phyloP scores from a whole-genome alignment of 768 basidiomycete genomes.

The Leccinum imitatum region DNA sequence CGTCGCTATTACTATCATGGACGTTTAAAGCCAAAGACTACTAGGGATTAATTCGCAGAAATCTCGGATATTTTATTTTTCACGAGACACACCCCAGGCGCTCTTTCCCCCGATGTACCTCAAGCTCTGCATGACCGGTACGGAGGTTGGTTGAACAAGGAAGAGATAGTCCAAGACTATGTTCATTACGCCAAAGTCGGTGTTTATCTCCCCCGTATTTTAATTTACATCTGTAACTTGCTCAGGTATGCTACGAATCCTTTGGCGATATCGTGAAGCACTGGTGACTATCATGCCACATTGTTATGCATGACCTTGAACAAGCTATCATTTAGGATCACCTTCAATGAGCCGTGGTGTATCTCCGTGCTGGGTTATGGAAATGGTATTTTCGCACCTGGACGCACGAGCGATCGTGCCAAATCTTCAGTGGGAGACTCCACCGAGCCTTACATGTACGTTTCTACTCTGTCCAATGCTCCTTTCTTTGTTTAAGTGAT shows the following conservation, averaged over 20 bases:
- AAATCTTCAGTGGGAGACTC: conserved; percentile 65
- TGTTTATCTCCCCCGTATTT: neutral
- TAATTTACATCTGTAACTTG: neutral
- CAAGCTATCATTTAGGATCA: conserved; percentile 49
- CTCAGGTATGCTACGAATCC: conserved; percentile 67
- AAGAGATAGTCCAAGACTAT: conserved; percentile 52
- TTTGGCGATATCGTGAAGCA: conserved; percentile 80
- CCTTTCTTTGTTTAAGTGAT: neutral
- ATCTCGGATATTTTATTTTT: neutral
- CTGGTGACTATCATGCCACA: conserved; percentile 45
- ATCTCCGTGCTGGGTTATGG: conserved; percentile 70
- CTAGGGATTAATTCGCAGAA: neutral
- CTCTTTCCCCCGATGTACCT: neutral
- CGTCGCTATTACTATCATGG: neutral
- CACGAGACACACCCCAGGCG: neutral
- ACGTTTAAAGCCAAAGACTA: neutral
- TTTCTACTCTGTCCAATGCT: conserved; percentile 6
- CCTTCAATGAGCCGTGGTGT: conserved; percentile 82
- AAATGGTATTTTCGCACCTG: conserved; percentile 72
- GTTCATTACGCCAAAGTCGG: conserved; percentile 54
- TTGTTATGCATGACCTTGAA: conserved; percentile 10
- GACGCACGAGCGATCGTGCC: conserved; percentile 62
- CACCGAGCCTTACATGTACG: conserved; percentile 72
- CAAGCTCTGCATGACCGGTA: neutral
- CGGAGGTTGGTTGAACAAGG: neutral